phyloP scores from a whole-genome alignment of 1,284 basidiomycete species.

The Cutaneotrichosporon sp. region DNA sequence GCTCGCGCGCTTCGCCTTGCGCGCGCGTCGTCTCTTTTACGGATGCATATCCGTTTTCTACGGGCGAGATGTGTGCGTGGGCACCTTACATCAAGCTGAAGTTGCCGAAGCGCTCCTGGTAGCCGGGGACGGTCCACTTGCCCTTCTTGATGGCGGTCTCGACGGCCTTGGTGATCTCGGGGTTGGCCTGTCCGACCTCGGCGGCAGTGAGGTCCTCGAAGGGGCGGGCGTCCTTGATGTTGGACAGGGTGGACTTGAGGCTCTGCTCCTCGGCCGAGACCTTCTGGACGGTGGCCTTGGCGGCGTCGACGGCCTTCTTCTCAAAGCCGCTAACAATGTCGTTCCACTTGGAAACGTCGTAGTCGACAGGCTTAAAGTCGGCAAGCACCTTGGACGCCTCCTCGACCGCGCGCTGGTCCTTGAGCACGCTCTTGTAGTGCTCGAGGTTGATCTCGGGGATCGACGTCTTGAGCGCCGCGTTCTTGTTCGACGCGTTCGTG shows the following conservation, averaged over 20 bases:
- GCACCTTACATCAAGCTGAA: slow-evolving; percentile 70
- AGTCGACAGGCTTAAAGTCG: slow-evolving; percentile 93
- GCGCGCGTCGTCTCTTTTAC: neutral
- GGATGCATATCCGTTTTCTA: slow-evolving; percentile 9
- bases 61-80: neutral
- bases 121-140: slow-evolving; percentile 94
- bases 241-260: slow-evolving; percentile 87
- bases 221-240: slow-evolving; percentile 95
- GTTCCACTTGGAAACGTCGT: slow-evolving; percentile 84
- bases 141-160: slow-evolving; percentile 97
- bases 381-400: slow-evolving; percentile 86
- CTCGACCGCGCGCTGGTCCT: slow-evolving; percentile 87
- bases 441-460: slow-evolving; percentile 67
- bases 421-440: slow-evolving; percentile 84
- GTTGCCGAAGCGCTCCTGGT: slow-evolving; percentile 81
- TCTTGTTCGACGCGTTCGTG: slow-evolving; percentile 75
- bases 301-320: slow-evolving; percentile 88
- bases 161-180: slow-evolving; percentile 84
- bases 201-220: slow-evolving; percentile 94
- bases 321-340: slow-evolving; percentile 98
- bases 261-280: slow-evolving; percentile 89
- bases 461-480: slow-evolving; percentile 63
- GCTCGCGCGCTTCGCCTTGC: neutral
- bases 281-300: slow-evolving; percentile 84
- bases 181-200: slow-evolving; percentile 88